phyloP scores from a whole-genome alignment of 2,329 filamentous ascomycete genomes.

The Ceratocystis alfenasii region DNA sequence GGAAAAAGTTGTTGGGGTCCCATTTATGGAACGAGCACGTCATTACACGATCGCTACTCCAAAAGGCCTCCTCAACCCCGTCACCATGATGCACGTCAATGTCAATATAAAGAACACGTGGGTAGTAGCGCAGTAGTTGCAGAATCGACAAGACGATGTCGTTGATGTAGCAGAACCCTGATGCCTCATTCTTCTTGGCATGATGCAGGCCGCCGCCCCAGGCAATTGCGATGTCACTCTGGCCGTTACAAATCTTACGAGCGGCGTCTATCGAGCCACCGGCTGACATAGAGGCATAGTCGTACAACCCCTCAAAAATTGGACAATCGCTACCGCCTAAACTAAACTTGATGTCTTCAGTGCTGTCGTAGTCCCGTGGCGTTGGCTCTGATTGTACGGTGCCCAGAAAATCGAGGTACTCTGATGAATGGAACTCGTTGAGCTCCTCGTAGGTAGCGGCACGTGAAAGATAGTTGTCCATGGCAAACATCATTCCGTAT shows the following conservation, averaged over 20 bases:
- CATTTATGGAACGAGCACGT: constrained; percentile 96
- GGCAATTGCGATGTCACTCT: constrained; percentile 92
- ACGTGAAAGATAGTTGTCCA: constrained; percentile 84
- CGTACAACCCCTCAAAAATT: constrained; percentile 88
- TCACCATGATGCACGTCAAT: constrained; percentile 90
- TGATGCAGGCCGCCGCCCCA: constrained; percentile 97
- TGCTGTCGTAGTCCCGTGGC: constrained; percentile 52
- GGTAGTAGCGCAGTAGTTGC: constrained; percentile 68
- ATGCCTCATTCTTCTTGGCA: constrained; percentile 86
- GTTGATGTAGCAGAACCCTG: constrained; percentile 97
- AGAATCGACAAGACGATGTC: constrained; percentile 93
- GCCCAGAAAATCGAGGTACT: constrained; percentile 82
- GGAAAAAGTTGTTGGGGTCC: constrained; percentile 72
- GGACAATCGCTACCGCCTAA: constrained; percentile 87
- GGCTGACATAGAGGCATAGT: constrained; percentile 88
- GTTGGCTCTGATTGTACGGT: constrained; percentile 54
- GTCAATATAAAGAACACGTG: constrained; percentile 86
- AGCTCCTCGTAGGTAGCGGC: constrained; percentile 81
- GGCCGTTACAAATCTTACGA: constrained; percentile 69
- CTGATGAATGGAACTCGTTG: constrained; percentile 69
- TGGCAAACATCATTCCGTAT: constrained; percentile 90
- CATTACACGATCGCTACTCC: constrained; percentile 78
- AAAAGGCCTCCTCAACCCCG: constrained; percentile 83
- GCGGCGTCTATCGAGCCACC: constrained; percentile 86
- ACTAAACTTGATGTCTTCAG: constrained; percentile 63